Evolutionary conservation across 352 stramenopile species (phyloP).

Genomic region (Phytophthora cryptogea): DNA sequence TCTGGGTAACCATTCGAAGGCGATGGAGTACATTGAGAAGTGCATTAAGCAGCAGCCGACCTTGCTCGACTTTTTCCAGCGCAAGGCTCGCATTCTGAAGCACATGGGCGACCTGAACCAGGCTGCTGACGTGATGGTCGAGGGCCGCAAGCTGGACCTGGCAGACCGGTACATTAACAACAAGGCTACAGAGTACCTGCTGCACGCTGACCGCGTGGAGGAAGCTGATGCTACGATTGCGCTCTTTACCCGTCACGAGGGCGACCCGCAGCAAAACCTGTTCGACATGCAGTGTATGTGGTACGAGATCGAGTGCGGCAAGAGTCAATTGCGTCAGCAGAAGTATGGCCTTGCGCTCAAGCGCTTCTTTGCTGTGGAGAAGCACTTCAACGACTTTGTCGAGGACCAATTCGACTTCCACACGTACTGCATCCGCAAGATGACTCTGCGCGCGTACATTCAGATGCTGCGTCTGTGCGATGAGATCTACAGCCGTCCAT

Average conservation of each 20-base stretch:
- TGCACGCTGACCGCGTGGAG: constrained; percentile 92
- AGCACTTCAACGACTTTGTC: constrained; percentile 98
- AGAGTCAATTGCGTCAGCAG: constrained; percentile 61
- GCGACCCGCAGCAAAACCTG: constrained; percentile 96
- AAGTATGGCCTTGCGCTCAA: constrained; percentile 91
- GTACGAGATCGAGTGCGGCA: constrained; percentile 95
- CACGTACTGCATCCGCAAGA: constrained; percentile 98
- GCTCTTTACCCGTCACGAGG: constrained; percentile 96
- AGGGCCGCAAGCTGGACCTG: constrained; percentile 94
- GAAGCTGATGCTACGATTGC: constrained; percentile 94
- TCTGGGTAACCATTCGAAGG: constrained; percentile 84
- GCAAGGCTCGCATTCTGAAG: constrained; percentile 95
- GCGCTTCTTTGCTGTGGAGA: constrained; percentile 94
- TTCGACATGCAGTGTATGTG: constrained; percentile 99
- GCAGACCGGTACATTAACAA: constrained; percentile 99
- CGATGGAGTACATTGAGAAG: constrained; percentile 90
- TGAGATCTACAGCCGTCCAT: constrained; percentile 87
- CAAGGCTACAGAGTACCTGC: constrained; percentile 97
- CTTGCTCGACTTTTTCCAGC: constrained; percentile 94
- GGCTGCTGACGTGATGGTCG: constrained; percentile 93
- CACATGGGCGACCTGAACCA: constrained; percentile 89
- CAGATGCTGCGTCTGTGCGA: constrained; percentile 95
- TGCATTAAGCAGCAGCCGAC: constrained; percentile 93
- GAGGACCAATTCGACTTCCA: constrained; percentile 99
- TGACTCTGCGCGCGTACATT: constrained; percentile 96